These are phyloP conservation scores for Macrophomina pseudophaseolina DNA, from an alignment of 2,329 filamentous ascomycete genomes.

Conservation along the genomic window DNA sequence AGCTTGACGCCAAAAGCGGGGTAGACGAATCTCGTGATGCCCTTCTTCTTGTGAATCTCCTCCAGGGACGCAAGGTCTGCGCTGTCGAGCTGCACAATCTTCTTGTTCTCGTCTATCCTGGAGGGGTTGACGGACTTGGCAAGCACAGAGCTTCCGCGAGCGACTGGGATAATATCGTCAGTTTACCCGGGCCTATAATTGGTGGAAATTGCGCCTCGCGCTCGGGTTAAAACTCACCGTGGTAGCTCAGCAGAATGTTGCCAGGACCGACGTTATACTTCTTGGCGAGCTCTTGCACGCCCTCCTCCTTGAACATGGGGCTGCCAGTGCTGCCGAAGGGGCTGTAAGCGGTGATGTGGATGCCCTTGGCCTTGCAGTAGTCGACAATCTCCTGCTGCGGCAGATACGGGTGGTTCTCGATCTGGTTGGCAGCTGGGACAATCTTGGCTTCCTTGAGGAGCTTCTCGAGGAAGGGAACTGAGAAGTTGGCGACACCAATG, in stretches of 20 bases:
- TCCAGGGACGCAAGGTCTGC: constrained; percentile 64
- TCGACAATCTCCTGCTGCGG: constrained; percentile 75
- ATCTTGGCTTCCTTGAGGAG: constrained; percentile 65
- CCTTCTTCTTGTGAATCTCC: constrained; percentile 52
- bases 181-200: constrained; percentile 17
- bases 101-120: constrained; percentile 72
- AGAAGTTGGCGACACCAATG: constrained; percentile 58
- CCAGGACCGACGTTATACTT: constrained; percentile 56
- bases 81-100: constrained; percentile 67
- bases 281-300: constrained; percentile 54
- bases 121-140: constrained; percentile 73
- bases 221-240: constrained; percentile 58
- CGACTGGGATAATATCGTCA: constrained; percentile 55
- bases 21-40: constrained; percentile 54
- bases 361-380: constrained; percentile 69
- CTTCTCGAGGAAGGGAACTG: constrained; percentile 53
- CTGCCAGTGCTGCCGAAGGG: constrained; percentile 56
- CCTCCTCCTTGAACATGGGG: constrained; percentile 55
- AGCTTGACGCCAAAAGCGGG: constrained; percentile 56
- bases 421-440: constrained; percentile 71
- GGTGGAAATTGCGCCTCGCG: constrained; percentile 1
- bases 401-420: constrained; percentile 74
- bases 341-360: constrained; percentile 73
- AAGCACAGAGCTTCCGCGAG: constrained; percentile 71
- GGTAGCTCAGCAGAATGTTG: constrained; percentile 72